Base-by-base conservation (phyloP, 2,329 filamentous ascomycete genomes). In the Colletotrichum tropicale region DNA sequence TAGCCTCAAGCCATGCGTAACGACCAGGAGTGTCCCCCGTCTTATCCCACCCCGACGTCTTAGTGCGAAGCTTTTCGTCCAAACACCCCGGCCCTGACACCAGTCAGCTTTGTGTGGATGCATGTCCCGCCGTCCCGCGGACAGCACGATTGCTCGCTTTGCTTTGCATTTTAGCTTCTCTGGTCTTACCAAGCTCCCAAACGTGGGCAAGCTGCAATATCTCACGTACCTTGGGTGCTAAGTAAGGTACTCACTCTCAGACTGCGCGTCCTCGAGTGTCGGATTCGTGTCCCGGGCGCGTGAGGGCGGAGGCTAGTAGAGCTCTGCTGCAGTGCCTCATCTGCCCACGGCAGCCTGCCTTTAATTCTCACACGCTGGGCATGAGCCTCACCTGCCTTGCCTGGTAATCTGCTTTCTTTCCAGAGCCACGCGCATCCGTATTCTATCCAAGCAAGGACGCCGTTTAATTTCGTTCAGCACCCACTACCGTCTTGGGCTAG, bases 1-100 rank as follows among this genome's bases (percentile, higher is more conserved):
- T 76, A 74, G 70, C 60, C 28, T 28, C 58, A 76, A 76, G 74
- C 74, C 74, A 76, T 38, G 34, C 66, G 70, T 65, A 76, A 73
- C 58, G 70, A 74, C 74, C 65, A 76, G 70, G 70, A 76, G 70
- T 34, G 58, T 61, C 58, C 24, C 26, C 26, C 32, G 32, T 15
- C n/a, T 62, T 26, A 30, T 62, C 62, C 34, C 48, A 28, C 28
- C n/a, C 66, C 32, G 30, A 66, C 58, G 26, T 69, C 48, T 64
- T 75, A 66, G 52, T 34, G 28, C 21, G n/a, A 71, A 71, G 67
- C 60, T 75, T 52, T 74, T 71, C 36, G 52, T 56, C 58, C 65
- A 68, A 58, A 69, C 74, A 38, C 56, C 30, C 61, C 32, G 62
- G 69, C 28, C 24, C 36, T 66, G 70, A 30, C 55, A 43, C 32